Evolutionary conservation across 148 eudicot genomes (phyloP), one percentile per base, ranked within the genome.

Genomic region (Salicornia ramosissima): DNA sequence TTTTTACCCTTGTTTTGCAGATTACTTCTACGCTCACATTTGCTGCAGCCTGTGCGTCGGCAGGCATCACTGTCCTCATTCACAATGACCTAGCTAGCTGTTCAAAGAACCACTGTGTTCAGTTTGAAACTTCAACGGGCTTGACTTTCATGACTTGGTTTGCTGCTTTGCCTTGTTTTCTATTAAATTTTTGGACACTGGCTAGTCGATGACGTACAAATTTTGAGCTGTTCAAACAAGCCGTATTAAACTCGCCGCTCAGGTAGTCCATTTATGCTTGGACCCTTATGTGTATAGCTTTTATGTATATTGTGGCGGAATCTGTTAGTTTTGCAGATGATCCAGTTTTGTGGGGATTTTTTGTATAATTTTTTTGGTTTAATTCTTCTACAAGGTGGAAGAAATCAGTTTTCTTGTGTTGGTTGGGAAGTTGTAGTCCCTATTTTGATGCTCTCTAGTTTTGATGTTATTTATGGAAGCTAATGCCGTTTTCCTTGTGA

Each of bases 131-230:
- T 21, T 88, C 98, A 1, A 92, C 96, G 21, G 96, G 91, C 68
- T 86, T 88, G 93, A 96, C 97, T 55, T 92, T 92, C 83, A 81
- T 92, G 64, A 82, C 92, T 47, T 92, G 97, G 97, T 92, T 92
- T 75, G 70, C 86, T 51, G 86, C 88, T 40, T 80, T 88, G 18
- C 97, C 97, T 25, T 90, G 94, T 62, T 92, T 92, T 79, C 79
- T 92, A 69, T 72, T 92, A 80, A 90, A 89, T 73, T 92, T 87
- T 74, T 92, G 97, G 97, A 86, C 97, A 18, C 68, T 91, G 57
- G 97, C 97, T 45, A 87, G 90, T 19, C 69, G 88, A 69, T 86
- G 86, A 88, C 74, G 29, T 29, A 49, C 54, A 56, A 18, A 36
- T 36, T 4, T 49, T 43, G 16, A 69, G 51, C 57, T 64, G 28